Evolutionary conservation across 306 rosid species (phyloP).

Genomic region (Citrullus colocynthis): DNA sequence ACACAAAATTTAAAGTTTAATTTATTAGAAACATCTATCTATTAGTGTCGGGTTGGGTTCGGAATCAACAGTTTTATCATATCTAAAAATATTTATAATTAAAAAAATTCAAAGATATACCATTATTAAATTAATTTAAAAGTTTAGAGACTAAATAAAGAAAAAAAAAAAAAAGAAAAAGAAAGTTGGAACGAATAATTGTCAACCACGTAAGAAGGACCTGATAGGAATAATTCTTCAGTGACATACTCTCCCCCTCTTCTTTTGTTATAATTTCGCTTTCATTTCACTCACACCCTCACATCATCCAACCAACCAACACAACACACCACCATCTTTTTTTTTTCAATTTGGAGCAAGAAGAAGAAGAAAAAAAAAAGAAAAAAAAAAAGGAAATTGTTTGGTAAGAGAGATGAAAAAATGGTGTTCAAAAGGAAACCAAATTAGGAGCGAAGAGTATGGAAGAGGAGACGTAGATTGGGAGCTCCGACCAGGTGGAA

Average conservation of each 20-base stretch:
- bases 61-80: too few relatives aligned
- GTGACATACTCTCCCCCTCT: not conserved
- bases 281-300: slow-evolving; percentile 6
- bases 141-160: too few relatives aligned
- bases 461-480: slow-evolving; percentile 33
- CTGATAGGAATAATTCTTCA: not conserved
- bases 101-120: too few relatives aligned
- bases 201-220: too few relatives aligned
- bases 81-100: too few relatives aligned
- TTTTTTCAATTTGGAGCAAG: too few relatives aligned
- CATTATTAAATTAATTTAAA: too few relatives aligned
- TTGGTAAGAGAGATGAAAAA: slow-evolving; percentile 27
- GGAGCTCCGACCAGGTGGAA: slow-evolving; percentile 69
- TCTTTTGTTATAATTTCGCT: not conserved
- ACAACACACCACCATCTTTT: slow-evolving; percentile 1
- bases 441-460: slow-evolving; percentile 10
- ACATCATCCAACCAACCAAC: slow-evolving; percentile 17
- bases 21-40: too few relatives aligned
- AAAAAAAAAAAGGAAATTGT: not conserved
- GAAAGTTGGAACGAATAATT: too few relatives aligned
- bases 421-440: slow-evolving; percentile 23
- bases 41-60: too few relatives aligned
- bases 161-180: too few relatives aligned
- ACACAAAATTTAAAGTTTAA: too few relatives aligned
- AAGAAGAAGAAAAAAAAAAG: not conserved